Percentiles rank a stretch among this genome's conserved stretches.
phyloP scores from a whole-genome alignment of 495 filamentous ascomycete species.

The Neurospora sp. region DNA sequence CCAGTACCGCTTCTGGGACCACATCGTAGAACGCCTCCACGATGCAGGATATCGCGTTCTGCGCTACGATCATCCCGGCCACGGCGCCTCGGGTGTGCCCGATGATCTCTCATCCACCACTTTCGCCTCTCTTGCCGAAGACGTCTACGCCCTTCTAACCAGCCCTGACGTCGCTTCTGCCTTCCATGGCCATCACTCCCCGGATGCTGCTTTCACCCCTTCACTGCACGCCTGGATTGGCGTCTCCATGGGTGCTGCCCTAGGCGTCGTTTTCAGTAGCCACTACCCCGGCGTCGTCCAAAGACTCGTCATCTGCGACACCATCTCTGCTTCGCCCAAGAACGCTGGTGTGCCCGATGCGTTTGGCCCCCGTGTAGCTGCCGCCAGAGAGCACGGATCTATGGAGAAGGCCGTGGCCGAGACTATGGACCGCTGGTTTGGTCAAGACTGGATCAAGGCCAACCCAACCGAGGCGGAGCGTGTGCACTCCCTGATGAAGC shows the following conservation, averaged over 20 bases:
- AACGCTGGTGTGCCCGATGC: slow-evolving; percentile 13
- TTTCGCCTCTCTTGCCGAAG: slow-evolving; percentile 21
- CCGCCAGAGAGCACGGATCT: slow-evolving; percentile 11
- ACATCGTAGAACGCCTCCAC: slow-evolving; percentile 15
- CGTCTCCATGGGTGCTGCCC: slow-evolving; percentile 25
- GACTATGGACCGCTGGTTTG: slow-evolving; percentile 25
- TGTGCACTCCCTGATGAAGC: slow-evolving; percentile 15
- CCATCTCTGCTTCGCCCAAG: slow-evolving; percentile 16
- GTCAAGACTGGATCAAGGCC: slow-evolving; percentile 16
- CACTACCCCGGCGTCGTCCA: slow-evolving; percentile 16
- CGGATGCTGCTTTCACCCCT: not conserved
- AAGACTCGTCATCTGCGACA: slow-evolving; percentile 17
- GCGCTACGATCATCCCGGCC: slow-evolving; percentile 26
- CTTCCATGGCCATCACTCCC: not conserved
- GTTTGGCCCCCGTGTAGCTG: slow-evolving; percentile 17
- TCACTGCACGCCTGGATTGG: slow-evolving; percentile 24
- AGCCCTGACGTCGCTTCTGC: slow-evolving; percentile 7
- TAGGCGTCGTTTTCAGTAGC: slow-evolving; percentile 17
- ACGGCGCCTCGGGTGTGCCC: slow-evolving; percentile 19
- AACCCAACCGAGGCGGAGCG: slow-evolving; percentile 20
- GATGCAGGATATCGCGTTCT: slow-evolving; percentile 17
- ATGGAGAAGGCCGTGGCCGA: slow-evolving; percentile 12
- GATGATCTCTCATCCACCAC: slow-evolving; percentile 16
- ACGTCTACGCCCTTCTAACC: slow-evolving; percentile 17
- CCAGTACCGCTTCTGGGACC: slow-evolving; percentile 15